These are phyloP conservation scores for Yarrowia divulgata DNA, from an alignment of 805 yeast genomes.

Conservation along the genomic window DNA sequence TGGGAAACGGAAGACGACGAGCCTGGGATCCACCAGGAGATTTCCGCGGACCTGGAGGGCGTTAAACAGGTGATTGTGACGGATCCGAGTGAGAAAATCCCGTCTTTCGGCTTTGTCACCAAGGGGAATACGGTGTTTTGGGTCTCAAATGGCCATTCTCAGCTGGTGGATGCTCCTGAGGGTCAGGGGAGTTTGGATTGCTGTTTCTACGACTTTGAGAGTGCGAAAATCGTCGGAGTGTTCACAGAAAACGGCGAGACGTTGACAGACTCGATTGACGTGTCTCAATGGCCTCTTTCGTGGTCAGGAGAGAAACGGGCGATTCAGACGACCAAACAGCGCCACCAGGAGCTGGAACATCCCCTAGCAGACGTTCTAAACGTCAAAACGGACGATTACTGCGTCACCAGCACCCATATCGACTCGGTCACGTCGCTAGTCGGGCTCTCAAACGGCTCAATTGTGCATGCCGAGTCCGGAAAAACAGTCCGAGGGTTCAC, in stretches of 20 bases:
- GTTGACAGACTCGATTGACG: not conserved
- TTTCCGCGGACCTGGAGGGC: slow-evolving; percentile 32
- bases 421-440: slow-evolving; percentile 6
- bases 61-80: slow-evolving; percentile 21
- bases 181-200: not conserved
- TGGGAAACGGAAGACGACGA: slow-evolving; percentile 38
- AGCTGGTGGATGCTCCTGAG: slow-evolving; percentile 14
- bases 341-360: not conserved
- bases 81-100: not conserved
- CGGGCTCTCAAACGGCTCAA: slow-evolving; percentile 16
- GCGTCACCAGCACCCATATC: slow-evolving; percentile 12
- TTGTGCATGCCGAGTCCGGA: not conserved
- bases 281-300: slow-evolving; percentile 7
- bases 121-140: slow-evolving; percentile 3
- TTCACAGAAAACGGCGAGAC: not conserved
- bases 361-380: not conserved
- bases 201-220: slow-evolving; percentile 13
- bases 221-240: not conserved
- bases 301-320: not conserved
- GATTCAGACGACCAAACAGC: not conserved
- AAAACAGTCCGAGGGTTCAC: slow-evolving; percentile 24
- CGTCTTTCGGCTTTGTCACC: slow-evolving; percentile 30
- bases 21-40: slow-evolving; percentile 34
- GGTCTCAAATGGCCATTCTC: slow-evolving; percentile 29
- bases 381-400: not conserved